These are phyloP conservation scores for Cyclocybe aegerita DNA, from an alignment of 768 basidiomycete species.

Conservation along the genomic window DNA sequence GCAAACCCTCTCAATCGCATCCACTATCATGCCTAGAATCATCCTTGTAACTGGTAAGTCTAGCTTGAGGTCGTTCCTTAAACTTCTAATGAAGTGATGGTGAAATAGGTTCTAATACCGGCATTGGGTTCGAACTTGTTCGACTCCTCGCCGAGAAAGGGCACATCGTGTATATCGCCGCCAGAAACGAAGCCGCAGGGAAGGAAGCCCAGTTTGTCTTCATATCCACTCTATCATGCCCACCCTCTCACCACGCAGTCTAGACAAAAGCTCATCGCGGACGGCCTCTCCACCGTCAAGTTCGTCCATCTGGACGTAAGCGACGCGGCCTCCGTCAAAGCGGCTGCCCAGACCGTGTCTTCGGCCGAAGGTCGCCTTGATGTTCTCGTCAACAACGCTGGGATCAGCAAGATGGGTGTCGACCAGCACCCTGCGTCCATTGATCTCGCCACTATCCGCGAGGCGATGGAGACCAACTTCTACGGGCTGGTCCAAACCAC, in stretches of 20 bases:
- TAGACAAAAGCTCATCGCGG: slow-evolving; percentile 31
- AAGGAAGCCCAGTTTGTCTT: slow-evolving; percentile 38
- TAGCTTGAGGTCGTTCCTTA: not conserved
- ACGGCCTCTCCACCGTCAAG: slow-evolving; percentile 28
- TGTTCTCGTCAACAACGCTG: slow-evolving; percentile 48
- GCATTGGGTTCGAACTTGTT: slow-evolving; percentile 46
- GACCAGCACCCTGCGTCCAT: slow-evolving; percentile 34
- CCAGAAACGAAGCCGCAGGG: slow-evolving; percentile 38
- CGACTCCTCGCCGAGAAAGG: slow-evolving; percentile 41
- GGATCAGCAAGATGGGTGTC: slow-evolving; percentile 20
- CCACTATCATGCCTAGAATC: slow-evolving; percentile 27
- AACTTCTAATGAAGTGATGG: not conserved
- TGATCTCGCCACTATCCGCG: slow-evolving; percentile 30
- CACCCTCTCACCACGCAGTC: not conserved
- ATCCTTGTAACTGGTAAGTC: slow-evolving; percentile 38
- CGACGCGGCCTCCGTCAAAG: slow-evolving; percentile 28
- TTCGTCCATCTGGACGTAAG: slow-evolving; percentile 42
- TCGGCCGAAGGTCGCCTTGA: slow-evolving; percentile 40
- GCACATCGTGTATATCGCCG: slow-evolving; percentile 42
- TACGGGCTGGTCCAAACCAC: slow-evolving; percentile 43
- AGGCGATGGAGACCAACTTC: slow-evolving; percentile 42
- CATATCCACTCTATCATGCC: not conserved
- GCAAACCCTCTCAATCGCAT: not conserved
- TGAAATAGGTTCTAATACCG: slow-evolving; percentile 37
- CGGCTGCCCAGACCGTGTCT: slow-evolving; percentile 35